phyloP scores from a whole-genome alignment of 2,329 filamentous ascomycete species.

The Tolypocladium capitatum region DNA sequence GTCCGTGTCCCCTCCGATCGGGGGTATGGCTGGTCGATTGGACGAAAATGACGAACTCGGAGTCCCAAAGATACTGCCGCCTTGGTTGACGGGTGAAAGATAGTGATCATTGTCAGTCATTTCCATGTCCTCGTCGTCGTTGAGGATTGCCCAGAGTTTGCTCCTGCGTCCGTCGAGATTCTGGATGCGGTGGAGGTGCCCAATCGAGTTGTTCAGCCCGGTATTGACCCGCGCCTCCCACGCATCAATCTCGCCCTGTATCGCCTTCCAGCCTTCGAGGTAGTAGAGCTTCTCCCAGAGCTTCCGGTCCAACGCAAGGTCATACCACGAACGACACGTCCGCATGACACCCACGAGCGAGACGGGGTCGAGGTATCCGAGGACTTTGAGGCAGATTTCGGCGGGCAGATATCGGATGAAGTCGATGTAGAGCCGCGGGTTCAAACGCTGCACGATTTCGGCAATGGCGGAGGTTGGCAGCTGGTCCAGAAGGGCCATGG shows the following conservation, averaged over 20 bases:
- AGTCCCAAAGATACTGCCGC: constrained; percentile 22
- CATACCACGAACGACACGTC: constrained; percentile 71
- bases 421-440: constrained; percentile 81
- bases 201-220: constrained; percentile 22
- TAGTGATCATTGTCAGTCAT: constrained; percentile 27
- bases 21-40: constrained; percentile 11
- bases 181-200: constrained; percentile 28
- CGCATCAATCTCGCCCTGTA: constrained; percentile 48
- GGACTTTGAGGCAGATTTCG: constrained; percentile 81
- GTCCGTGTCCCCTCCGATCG: constrained; percentile 16
- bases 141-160: constrained; percentile 41
- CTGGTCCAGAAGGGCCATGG: constrained; percentile 63
- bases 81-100: constrained; percentile 11
- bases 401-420: constrained; percentile 75
- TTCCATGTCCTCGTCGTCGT: constrained; percentile 34
- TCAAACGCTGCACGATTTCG: constrained; percentile 66
- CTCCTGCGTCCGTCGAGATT: constrained; percentile 36
- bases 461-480: constrained; percentile 70
- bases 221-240: constrained; percentile 51
- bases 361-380: constrained; percentile 70
- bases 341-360: constrained; percentile 69
- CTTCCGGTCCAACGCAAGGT: constrained; percentile 66
- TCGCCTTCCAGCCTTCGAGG: constrained; percentile 72
- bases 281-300: constrained; percentile 79
- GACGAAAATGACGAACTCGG: constrained; percentile 18